These are phyloP conservation scores for Tardiomyces digboiensis DNA, from an alignment of 1,139 yeast species.

Conservation along the genomic window DNA sequence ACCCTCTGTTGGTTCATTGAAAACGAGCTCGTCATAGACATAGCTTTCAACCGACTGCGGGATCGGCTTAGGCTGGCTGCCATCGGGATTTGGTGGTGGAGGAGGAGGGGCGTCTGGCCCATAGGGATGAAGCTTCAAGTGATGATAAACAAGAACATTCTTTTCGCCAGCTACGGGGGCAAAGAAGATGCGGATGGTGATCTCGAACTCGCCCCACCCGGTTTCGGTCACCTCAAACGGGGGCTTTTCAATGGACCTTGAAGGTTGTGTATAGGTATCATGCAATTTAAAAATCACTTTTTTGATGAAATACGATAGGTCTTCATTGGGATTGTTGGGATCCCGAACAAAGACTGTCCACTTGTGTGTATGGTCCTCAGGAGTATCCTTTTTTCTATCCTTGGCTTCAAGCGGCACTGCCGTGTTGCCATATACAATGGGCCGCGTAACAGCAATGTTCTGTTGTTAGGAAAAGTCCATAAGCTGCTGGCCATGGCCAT, in stretches of 20 bases:
- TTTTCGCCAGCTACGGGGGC: slow-evolving; percentile 83
- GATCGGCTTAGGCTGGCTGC: slow-evolving; percentile 10
- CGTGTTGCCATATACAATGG: slow-evolving; percentile 79
- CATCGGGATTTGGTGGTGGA: slow-evolving; percentile 8
- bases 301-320: slow-evolving; percentile 73
- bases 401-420: slow-evolving; percentile 65
- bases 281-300: slow-evolving; percentile 91
- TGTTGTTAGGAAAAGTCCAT: slow-evolving; percentile 17
- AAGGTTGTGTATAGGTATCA: slow-evolving; percentile 84
- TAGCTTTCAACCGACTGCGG: slow-evolving; percentile 48
- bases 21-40: slow-evolving; percentile 83
- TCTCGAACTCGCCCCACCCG: slow-evolving; percentile 99
- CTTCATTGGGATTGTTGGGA: slow-evolving; percentile 55
- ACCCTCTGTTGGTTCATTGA: slow-evolving; percentile 91
- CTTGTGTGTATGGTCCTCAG: slow-evolving; percentile 85
- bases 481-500: too few species aligned
- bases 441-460: slow-evolving; percentile 74
- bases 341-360: slow-evolving; percentile 95
- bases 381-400: slow-evolving; percentile 46
- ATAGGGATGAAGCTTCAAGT: slow-evolving; percentile 85
- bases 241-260: slow-evolving; percentile 75
- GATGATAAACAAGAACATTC: slow-evolving; percentile 79
- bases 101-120: slow-evolving; percentile 30
- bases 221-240: slow-evolving; percentile 96
- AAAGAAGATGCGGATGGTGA: slow-evolving; percentile 78